These are phyloP conservation scores for Heliocybe sulcata DNA, from an alignment of 1,284 basidiomycete genomes.

Conservation along the genomic window DNA sequence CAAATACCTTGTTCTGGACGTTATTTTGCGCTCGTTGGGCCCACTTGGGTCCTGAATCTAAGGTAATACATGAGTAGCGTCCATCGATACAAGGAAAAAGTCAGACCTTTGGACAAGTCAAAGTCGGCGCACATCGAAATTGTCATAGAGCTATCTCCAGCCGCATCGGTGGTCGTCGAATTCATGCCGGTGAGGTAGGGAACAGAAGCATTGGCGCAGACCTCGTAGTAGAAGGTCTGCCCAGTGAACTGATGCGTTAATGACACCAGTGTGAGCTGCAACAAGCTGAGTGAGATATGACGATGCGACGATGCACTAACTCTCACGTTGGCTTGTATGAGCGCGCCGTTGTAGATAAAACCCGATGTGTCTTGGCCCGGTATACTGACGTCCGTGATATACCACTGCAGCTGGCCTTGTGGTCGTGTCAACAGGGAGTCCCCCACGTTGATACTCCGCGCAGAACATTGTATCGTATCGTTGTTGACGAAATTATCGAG, in stretches of 20 bases:
- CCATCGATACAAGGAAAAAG: too few relatives aligned
- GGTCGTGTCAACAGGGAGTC: background rate
- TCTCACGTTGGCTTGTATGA: background rate
- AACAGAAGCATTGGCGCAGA: background rate
- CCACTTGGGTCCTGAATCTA: background rate
- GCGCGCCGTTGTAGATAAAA: background rate
- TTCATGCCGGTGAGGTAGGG: background rate
- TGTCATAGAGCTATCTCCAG: background rate
- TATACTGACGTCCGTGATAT: background rate
- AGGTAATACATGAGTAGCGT: too few relatives aligned
- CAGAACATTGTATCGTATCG: background rate
- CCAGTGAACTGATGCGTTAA: background rate
- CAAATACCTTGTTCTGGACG: background rate
- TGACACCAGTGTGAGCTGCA: background rate
- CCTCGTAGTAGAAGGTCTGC: background rate
- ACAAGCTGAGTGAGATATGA: too few relatives aligned
- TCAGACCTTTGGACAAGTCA: background rate
- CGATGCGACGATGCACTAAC: background rate
- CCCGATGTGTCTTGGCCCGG: background rate
- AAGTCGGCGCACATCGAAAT: background rate
- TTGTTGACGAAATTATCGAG: background rate
- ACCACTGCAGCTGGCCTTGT: background rate
- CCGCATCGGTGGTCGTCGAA: background rate
- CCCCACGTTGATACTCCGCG: background rate
- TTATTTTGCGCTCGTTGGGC: background rate